Percentiles rank a stretch among this genome's conserved stretches.
Evolutionary conservation across 1,139 yeast genomes (phyloP).

Genomic region (Zygoascus meyerae): DNA sequence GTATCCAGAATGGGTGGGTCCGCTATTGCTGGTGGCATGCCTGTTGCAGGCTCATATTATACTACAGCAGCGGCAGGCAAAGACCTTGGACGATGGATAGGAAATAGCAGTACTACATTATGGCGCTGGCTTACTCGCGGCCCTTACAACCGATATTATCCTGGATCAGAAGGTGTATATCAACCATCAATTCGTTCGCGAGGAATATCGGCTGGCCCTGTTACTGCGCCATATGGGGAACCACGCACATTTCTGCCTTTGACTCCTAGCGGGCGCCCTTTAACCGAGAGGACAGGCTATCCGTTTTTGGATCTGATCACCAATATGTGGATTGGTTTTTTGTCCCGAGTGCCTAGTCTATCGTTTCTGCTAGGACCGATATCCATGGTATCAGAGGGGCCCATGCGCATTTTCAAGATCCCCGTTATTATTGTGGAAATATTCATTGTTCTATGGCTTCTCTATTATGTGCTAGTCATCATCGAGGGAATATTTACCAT

Average conservation of each 20-base stretch:
- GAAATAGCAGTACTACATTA: neutral
- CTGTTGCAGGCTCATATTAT: constrained; percentile 1
- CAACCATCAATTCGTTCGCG: neutral
- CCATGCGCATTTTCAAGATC: constrained; percentile 12
- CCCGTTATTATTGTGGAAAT: constrained; percentile 17
- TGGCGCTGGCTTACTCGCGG: neutral
- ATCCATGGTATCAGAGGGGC: neutral
- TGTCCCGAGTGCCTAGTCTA: constrained; percentile 11
- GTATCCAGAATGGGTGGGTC: neutral
- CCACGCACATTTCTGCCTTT: too few species aligned
- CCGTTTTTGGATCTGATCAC: neutral
- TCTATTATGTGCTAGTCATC: constrained; percentile 16
- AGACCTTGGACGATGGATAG: neutral
- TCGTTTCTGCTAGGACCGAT: constrained; percentile 10
- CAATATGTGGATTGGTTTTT: constrained; percentile 6
- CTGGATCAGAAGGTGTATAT: neutral
- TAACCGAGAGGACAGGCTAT: neutral
- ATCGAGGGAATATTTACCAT: constrained; percentile 18
- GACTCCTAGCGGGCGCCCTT: neutral
- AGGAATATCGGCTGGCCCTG: neutral
- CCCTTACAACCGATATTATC: neutral
- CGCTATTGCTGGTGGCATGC: neutral
- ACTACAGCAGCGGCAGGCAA: neutral
- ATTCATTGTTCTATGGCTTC: constrained; percentile 14
- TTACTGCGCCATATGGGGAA: too few species aligned